Conservation (phyloP, 2,329 filamentous ascomycete species). For the Diaporthe citriasiana region DNA sequence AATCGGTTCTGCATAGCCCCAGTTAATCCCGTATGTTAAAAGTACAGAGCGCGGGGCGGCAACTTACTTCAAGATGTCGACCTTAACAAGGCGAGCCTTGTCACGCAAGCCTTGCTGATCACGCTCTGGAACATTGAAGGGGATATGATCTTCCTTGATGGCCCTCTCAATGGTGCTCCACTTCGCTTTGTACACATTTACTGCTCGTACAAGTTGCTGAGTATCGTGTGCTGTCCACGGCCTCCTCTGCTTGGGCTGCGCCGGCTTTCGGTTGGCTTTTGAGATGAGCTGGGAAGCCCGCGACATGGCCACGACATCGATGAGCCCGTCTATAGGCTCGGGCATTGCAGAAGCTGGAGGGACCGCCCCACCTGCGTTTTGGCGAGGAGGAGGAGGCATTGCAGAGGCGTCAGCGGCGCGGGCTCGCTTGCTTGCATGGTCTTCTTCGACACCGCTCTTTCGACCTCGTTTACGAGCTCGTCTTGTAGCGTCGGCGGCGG, state of each 20-base stretch:
- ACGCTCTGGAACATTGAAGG: slow-evolving; percentile 58
- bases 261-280: slow-evolving; percentile 49
- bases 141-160: slow-evolving; percentile 47
- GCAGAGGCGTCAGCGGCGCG: slow-evolving; percentile 35
- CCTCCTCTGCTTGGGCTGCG: slow-evolving; percentile 51
- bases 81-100: slow-evolving; percentile 71
- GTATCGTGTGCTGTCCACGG: slow-evolving; percentile 61
- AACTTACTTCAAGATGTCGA: slow-evolving; percentile 62
- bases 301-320: slow-evolving; percentile 47
- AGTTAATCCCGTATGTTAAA: neutral
- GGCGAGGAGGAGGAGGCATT: slow-evolving; percentile 37
- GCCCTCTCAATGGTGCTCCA: slow-evolving; percentile 56
- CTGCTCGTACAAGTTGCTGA: slow-evolving; percentile 57
- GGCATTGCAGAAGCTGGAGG: slow-evolving; percentile 18
- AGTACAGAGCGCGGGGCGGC: neutral
- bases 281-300: slow-evolving; percentile 47
- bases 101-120: slow-evolving; percentile 71
- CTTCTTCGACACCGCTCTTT: slow-evolving; percentile 34
- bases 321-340: slow-evolving; percentile 3
- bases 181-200: slow-evolving; percentile 55
- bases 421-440: slow-evolving; percentile 34
- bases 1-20: slow-evolving; percentile 53
- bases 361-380: slow-evolving; percentile 13
- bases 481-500: slow-evolving; percentile 24
- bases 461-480: slow-evolving; percentile 37